Evolutionary conservation across 2,329 filamentous ascomycete species (phyloP).

Genomic region (Colletotrichum somersetense): DNA sequence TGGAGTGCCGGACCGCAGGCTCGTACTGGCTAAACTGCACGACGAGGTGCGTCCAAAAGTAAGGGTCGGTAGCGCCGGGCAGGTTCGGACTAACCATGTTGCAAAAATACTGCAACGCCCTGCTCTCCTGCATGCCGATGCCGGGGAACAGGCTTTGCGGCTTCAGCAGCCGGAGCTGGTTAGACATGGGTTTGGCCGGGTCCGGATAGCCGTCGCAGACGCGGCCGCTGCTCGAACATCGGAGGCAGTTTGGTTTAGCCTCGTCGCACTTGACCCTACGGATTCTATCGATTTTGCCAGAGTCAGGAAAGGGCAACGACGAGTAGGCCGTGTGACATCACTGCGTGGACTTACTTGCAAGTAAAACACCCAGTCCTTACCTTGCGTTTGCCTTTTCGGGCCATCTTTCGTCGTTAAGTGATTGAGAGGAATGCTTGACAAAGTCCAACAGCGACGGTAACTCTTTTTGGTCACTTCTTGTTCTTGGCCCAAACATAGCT

Average conservation of each 20-base stretch:
- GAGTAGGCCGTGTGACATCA: no score
- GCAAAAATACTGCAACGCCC: slow-evolving; percentile 37
- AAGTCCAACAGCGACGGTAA: not conserved
- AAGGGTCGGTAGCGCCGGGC: slow-evolving; percentile 26
- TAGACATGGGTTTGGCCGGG: slow-evolving; percentile 46
- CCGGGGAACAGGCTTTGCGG: not conserved
- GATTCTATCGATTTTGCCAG: slow-evolving; percentile 53
- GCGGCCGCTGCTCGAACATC: slow-evolving; percentile 67
- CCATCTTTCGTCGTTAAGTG: slow-evolving; percentile 1
- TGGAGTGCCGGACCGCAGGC: slow-evolving; percentile 62
- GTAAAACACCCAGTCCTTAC: slow-evolving; percentile 65
- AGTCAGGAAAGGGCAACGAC: not conserved
- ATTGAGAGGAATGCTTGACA: not conserved
- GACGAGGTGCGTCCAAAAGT: slow-evolving; percentile 61
- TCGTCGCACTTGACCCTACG: slow-evolving; percentile 71
- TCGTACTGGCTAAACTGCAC: slow-evolving; percentile 59
- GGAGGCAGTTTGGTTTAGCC: slow-evolving; percentile 63
- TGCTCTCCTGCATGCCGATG: slow-evolving; percentile 12
- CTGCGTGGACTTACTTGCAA: slow-evolving; percentile 61
- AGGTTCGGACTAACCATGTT: slow-evolving; percentile 33
- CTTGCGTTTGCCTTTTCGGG: slow-evolving; percentile 57
- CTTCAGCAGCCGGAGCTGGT: slow-evolving; percentile 8
- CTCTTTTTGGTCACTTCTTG: not conserved
- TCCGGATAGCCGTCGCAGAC: slow-evolving; percentile 67
- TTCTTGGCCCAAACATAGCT: not conserved